Evolutionary conservation across 2,329 filamentous ascomycete species (phyloP), one percentile per base, ranked within the genome.

Genomic region (Epichloe baconii): DNA sequence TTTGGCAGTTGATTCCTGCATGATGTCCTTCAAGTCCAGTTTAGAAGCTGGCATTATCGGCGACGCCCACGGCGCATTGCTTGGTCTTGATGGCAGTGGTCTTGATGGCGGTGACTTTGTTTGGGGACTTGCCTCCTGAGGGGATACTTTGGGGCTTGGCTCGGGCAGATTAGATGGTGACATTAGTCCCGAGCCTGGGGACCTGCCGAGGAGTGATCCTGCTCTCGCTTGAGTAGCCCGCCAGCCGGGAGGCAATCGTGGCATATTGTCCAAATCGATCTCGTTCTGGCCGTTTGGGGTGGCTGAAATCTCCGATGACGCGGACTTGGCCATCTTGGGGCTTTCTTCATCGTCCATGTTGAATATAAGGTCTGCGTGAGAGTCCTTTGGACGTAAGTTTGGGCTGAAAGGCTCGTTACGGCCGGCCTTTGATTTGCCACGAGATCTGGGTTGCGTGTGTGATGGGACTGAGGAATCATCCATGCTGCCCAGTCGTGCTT

Each of bases 291-390:
- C 43, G 14, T 58, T 53, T 17, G 53, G 45, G 3, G 58, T 54
- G 31, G 58, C 55, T 6, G 55, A 52, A 23, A 49, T 19, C 12
- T 51, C 48, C 12, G 61, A 58, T 8, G 62, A 63, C 12, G 50
- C 47, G 3, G 67, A 64, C 47, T 65, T 70, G 26, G 56, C 54
- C 7, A 57, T 51, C 1, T 57, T 58, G 6, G 64, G 59, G 0
- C 60, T 56, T 10, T 75, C 76, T 43, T 89, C 88, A 38, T 94
- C 89, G 53, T 95, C 91, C 89, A 96, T 96, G 57, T 88, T 82
- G 62, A 96, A 96, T 66, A 95, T 95, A 50, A 96, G 75, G 58
- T 96, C 90, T 38, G 75, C 76, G 1, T 76, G 71, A 0, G 85
- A 90, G 19, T 75, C 76, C 59, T 81, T 88, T 1, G 84, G 75